Evolutionary conservation across 1,284 basidiomycete species (phyloP).

Genomic region (Ganoderma meredithae): DNA sequence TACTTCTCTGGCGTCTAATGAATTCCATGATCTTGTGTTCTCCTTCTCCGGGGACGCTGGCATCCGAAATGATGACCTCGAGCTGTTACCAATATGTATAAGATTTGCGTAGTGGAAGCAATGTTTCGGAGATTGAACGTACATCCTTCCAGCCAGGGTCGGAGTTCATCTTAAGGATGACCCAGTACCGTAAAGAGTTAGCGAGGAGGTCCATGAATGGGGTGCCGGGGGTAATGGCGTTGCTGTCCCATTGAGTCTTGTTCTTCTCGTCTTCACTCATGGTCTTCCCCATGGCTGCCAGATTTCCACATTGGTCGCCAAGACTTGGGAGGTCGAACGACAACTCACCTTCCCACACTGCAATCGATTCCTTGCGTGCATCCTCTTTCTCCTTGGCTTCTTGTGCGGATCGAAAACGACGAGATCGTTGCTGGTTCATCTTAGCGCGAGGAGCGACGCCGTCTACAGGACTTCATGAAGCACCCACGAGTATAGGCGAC

Average conservation of each 20-base stretch:
- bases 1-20: constrained; percentile 89
- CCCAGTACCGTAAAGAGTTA: constrained; percentile 93
- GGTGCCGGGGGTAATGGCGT: constrained; percentile 98
- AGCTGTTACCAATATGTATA: constrained; percentile 57
- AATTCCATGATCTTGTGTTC: constrained; percentile 99
- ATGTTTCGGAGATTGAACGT: constrained; percentile 36
- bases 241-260: constrained; percentile 95
- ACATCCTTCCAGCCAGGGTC: constrained; percentile 97
- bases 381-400: constrained; percentile 96
- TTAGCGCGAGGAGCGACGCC: constrained; percentile 98
- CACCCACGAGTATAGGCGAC: constrained; percentile 2
- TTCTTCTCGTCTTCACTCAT: constrained; percentile 87
- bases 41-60: constrained; percentile 97
- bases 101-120: constrained; percentile 7
- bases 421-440: constrained; percentile 98
- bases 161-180: constrained; percentile 92
- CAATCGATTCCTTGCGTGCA: constrained; percentile 81
- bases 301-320: constrained; percentile 13
- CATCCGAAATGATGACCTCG: constrained; percentile 97
- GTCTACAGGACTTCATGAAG: constrained; percentile 55
- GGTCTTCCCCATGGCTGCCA: constrained; percentile 86
- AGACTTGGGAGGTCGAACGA: background rate
- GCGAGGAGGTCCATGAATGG: constrained; percentile 98
- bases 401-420: constrained; percentile 94
- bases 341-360: constrained; percentile 82